phyloP scores from a whole-genome alignment of 2,329 filamentous ascomycete genomes.

The Hymenoscyphus fructigenus region DNA sequence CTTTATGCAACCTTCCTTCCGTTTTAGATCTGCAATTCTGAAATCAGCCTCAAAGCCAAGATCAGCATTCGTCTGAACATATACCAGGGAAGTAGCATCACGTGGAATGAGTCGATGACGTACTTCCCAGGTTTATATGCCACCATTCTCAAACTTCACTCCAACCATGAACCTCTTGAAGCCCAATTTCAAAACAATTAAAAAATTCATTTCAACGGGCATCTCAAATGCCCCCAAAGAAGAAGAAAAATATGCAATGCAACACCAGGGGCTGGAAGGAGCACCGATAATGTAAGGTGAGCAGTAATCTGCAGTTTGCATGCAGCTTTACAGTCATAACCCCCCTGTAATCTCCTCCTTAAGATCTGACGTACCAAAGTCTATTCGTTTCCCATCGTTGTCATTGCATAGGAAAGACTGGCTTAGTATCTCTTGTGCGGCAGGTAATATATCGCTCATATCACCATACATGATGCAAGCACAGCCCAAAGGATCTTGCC shows the following conservation, averaged over 20 bases:
- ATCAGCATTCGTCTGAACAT: neutral
- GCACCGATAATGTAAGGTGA: neutral
- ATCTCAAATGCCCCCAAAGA: neutral
- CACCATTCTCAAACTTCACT: neutral
- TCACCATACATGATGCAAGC: too few relatives aligned
- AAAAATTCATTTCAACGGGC: neutral
- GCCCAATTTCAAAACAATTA: neutral
- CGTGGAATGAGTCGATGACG: neutral
- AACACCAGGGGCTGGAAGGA: neutral
- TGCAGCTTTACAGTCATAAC: neutral
- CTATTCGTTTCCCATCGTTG: neutral
- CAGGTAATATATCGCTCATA: too few relatives aligned
- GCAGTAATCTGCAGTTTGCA: neutral
- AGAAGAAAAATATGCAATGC: neutral
- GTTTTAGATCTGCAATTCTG: neutral
- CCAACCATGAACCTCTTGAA: neutral
- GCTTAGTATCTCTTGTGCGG: too few relatives aligned
- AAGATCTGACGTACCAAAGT: neutral
- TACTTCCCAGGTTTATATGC: neutral
- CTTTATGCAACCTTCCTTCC: neutral
- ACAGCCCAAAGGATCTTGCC: too few relatives aligned
- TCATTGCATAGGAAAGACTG: neutral
- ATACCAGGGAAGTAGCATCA: neutral
- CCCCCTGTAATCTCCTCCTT: neutral
- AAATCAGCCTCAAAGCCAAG: neutral